These are phyloP conservation scores for Leccinum arenicola DNA, from an alignment of 768 basidiomycete genomes.

Conservation along the genomic window DNA sequence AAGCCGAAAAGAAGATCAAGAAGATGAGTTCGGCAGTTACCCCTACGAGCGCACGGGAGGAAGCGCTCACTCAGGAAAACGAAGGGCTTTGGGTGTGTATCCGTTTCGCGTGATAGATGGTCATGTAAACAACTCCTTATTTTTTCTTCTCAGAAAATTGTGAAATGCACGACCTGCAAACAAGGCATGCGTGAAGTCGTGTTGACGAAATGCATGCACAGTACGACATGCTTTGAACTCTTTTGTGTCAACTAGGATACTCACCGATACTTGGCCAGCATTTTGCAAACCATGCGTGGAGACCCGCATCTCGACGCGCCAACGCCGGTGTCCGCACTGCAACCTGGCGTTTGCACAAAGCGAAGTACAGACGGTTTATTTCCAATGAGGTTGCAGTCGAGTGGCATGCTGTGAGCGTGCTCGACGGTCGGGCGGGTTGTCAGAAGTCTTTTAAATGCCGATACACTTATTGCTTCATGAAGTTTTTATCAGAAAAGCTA, in stretches of 20 bases:
- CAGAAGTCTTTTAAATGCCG: neutral
- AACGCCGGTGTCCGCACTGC: conserved; percentile 93
- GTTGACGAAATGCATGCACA: conserved; percentile 89
- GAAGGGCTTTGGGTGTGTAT: conserved; percentile 58
- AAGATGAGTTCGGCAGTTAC: conserved; percentile 34
- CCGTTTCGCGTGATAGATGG: neutral
- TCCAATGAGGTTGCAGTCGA: conserved; percentile 39
- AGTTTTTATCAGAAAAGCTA: neutral
- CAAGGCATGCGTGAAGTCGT: conserved; percentile 74
- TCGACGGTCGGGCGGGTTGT: neutral
- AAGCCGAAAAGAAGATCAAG: conserved; percentile 52
- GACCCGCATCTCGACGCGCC: conserved; percentile 81
- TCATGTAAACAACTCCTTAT: neutral
- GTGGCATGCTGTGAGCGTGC: neutral
- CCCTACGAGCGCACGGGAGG: conserved; percentile 29
- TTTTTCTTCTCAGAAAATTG: conserved; percentile 51
- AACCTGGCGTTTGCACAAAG: conserved; percentile 76
- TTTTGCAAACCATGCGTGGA: conserved; percentile 88
- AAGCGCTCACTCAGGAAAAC: conserved; percentile 46
- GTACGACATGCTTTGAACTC: conserved; percentile 44
- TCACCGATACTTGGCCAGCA: conserved; percentile 41
- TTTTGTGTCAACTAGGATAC: neutral
- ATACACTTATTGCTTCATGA: neutral
- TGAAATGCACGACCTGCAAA: conserved; percentile 89
- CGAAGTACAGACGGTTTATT: conserved; percentile 71